A percentile compares a stretch with the other conserved stretches of the same genome.
Evolutionary conservation across 129 eudicot genomes (phyloP).

Genomic region (Artemisia annua): DNA sequence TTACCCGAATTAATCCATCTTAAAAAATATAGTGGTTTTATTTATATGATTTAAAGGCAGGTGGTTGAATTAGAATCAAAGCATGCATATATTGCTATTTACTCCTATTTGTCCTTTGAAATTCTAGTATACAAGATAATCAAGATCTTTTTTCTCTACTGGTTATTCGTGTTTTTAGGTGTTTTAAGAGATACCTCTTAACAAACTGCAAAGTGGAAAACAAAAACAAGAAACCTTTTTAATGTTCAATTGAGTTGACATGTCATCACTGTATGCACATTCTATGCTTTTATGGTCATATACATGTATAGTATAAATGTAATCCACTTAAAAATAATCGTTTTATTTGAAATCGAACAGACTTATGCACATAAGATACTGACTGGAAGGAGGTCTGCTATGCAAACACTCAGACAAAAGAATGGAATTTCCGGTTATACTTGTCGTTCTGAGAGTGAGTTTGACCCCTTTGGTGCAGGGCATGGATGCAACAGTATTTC

Average conservation of each 20-base stretch:
- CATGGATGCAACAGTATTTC: constrained; percentile 98
- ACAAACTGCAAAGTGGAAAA: neutral
- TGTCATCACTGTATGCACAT: neutral
- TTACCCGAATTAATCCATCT: too few relatives aligned
- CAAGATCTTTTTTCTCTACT: constrained; percentile 2
- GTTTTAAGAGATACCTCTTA: neutral
- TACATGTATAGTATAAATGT: neutral
- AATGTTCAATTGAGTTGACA: neutral
- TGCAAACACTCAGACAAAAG: constrained; percentile 49
- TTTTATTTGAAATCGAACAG: constrained; percentile 41
- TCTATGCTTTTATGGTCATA: neutral
- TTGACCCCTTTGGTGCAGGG: constrained; percentile 81
- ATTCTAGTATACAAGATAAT: neutral
- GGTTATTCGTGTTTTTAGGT: neutral
- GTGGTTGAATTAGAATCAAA: neutral
- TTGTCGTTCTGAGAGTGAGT: constrained; percentile 65
- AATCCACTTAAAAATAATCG: constrained; percentile 15
- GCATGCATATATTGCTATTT: constrained; percentile 2
- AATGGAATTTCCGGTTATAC: constrained; percentile 57
- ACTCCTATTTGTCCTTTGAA: neutral
- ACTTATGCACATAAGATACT: constrained; percentile 86
- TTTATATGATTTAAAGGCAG: neutral
- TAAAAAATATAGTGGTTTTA: neutral
- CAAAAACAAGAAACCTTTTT: neutral
- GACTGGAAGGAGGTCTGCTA: constrained; percentile 76